Evolutionary conservation across 768 basidiomycete species (phyloP).

Genomic region (Sutorius australiensis): DNA sequence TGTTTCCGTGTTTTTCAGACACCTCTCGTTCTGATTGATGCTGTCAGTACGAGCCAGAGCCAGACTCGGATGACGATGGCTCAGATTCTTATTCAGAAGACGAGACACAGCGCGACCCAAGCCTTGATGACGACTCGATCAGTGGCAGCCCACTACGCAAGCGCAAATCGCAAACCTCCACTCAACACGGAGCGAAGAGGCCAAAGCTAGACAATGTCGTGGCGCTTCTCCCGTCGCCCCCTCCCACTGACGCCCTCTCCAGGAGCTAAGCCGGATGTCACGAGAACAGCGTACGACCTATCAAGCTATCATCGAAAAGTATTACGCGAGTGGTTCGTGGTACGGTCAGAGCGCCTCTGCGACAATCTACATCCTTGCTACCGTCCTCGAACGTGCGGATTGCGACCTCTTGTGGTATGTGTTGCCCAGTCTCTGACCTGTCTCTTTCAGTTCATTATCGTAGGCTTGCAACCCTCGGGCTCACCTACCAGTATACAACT

Average conservation of each 20-base stretch:
- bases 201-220: slow-evolving; percentile 50
- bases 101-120: slow-evolving; percentile 39
- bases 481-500: slow-evolving; percentile 89
- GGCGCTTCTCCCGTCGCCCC: not conserved
- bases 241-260: slow-evolving; percentile 6
- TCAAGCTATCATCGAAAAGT: slow-evolving; percentile 63
- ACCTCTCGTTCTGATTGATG: slow-evolving; percentile 6
- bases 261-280: slow-evolving; percentile 57
- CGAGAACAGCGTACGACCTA: slow-evolving; percentile 67
- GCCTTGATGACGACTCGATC: slow-evolving; percentile 39
- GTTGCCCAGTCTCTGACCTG: not conserved
- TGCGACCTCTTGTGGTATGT: slow-evolving; percentile 88
- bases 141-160: slow-evolving; percentile 42
- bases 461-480: slow-evolving; percentile 90
- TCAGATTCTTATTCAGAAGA: slow-evolving; percentile 46
- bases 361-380: slow-evolving; percentile 86
- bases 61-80: slow-evolving; percentile 58
- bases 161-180: slow-evolving; percentile 43
- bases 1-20: slow-evolving; percentile 17
- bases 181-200: slow-evolving; percentile 50
- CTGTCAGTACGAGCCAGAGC: slow-evolving; percentile 71
- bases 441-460: slow-evolving; percentile 1
- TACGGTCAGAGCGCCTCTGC: slow-evolving; percentile 88
- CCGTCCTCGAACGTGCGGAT: slow-evolving; percentile 86
- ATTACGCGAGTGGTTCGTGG: slow-evolving; percentile 83